Conservation (phyloP, 345 rosid species). For the Erysimum cheiranthoides region DNA sequence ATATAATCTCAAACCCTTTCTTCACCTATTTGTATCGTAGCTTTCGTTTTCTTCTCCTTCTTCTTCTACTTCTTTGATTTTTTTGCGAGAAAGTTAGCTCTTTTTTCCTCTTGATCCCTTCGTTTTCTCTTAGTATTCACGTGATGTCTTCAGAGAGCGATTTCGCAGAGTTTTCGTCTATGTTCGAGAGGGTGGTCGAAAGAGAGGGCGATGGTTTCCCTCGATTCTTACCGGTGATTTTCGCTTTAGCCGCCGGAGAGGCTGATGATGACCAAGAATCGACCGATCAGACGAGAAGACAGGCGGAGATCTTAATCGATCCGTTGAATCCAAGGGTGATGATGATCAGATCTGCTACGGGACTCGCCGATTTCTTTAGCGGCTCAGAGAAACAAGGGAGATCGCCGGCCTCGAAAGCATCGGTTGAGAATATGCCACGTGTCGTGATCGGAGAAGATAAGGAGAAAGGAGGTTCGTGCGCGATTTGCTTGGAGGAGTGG, state of each 20-base stretch:
- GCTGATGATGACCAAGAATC: neutral
- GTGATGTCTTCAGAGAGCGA: slow-evolving; percentile 40
- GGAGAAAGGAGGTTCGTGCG: slow-evolving; percentile 26
- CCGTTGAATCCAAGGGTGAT: slow-evolving; percentile 26
- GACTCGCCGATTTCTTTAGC: slow-evolving; percentile 20
- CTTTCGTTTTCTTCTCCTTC: slow-evolving; percentile 2
- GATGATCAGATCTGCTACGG: slow-evolving; percentile 21
- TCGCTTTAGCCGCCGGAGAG: slow-evolving; percentile 25
- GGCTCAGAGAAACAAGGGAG: slow-evolving; percentile 36
- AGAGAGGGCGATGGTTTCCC: slow-evolving; percentile 26
- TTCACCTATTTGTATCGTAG: neutral
- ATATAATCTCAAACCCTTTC: slow-evolving; percentile 10
- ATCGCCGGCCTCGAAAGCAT: slow-evolving; percentile 41
- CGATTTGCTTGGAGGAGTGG: slow-evolving; percentile 48
- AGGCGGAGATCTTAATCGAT: slow-evolving; percentile 30
- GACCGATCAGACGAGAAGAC: neutral
- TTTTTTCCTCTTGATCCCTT: neutral
- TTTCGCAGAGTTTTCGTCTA: slow-evolving; percentile 28
- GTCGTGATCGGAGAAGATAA: slow-evolving; percentile 28
- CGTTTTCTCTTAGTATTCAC: neutral
- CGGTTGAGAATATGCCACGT: slow-evolving; percentile 45
- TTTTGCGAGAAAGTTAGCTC: slow-evolving; percentile 1
- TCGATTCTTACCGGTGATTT: slow-evolving; percentile 32
- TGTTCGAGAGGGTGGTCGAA: slow-evolving; percentile 30
- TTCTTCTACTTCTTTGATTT: neutral